Evolutionary conservation across 2,329 filamentous ascomycete genomes (phyloP).

Genomic region (Aspergillus sergii): DNA sequence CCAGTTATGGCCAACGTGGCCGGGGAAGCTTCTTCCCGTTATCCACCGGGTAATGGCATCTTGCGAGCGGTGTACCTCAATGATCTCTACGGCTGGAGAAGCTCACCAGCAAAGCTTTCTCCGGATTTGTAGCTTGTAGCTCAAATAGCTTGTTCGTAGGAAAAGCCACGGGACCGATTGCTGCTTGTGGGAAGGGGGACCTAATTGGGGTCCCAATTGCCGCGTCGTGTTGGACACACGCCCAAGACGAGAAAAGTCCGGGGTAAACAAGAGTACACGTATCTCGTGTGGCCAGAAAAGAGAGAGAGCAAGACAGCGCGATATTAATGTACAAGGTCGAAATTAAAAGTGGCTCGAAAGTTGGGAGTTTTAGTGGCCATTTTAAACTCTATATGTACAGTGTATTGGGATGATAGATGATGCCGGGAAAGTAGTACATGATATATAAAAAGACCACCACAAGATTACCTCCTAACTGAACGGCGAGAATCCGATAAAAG

Average conservation of each 20-base stretch:
- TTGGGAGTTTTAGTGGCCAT: constrained; percentile 26
- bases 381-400: constrained; percentile 35
- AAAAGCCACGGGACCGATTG: not conserved
- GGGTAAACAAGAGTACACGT: constrained; percentile 7
- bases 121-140: not conserved
- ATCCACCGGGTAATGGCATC: not conserved
- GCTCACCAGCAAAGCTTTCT: not conserved
- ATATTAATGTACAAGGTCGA: not conserved
- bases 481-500: not conserved
- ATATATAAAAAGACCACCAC: constrained; percentile 34
- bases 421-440: constrained; percentile 31
- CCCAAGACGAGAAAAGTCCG: not conserved
- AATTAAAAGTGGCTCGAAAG: constrained; percentile 1
- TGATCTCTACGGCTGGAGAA: not conserved
- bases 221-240: no score
- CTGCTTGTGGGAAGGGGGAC: not conserved
- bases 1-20: constrained; percentile 5
- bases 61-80: not conserved
- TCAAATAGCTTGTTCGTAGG: not conserved
- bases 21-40: not conserved
- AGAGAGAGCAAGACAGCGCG: not conserved
- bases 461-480: constrained; percentile 22
- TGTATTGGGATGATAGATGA: constrained; percentile 30
- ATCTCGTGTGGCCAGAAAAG: not conserved
- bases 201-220: no score